Base-by-base conservation (phyloP, 768 basidiomycete genomes). In the Boletus reticulatus region DNA sequence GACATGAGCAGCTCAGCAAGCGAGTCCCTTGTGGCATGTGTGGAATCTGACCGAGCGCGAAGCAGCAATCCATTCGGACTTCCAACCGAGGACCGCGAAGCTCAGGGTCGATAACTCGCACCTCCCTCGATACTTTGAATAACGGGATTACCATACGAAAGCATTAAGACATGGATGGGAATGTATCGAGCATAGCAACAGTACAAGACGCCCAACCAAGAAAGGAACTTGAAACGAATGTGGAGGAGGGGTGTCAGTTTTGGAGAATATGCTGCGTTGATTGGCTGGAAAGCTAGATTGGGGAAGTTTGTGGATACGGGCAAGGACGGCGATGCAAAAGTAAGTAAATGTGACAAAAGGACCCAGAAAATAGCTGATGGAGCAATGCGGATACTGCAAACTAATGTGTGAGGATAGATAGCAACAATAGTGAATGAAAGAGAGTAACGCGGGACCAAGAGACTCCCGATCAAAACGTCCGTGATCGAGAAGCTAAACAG, bases 111-210 rank as follows among this genome's bases (percentile, higher is more conserved):
- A n/a, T n/a, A n/a, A n/a, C n/a, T n/a, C n/a, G 47, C 59, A 52
- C 45, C 53, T 50, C 56, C 24, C 56, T 51, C 51, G 48, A 55
- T 34, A 44, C 16, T 67, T 70, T 61, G 49, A 68, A 68, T 64
- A 61, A 68, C 55, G 36, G 42, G 43, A 68, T 67, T 71, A 71
- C 66, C 69, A 72, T 72, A 72, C 50, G 65, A 69, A 71, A 62
- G 60, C 62, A 71, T 71, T 72, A 72, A 52, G 63, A 71, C 70
- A 71, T 71, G 67, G 71, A 3, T 50, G 63, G 60, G 60, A 64
- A 62, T 64, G 63, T 71, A 72, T 67, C 60, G 63, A 72, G 69
- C 70, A 71, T 69, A 56, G 58, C 56, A 62, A 71, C 64, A 71
- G 61, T 69, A 69, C 71, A 73, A 53, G 68, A 67, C 64, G 37